phyloP scores from a whole-genome alignment of 306 rosid species.

The Prinsepia uniflora region DNA sequence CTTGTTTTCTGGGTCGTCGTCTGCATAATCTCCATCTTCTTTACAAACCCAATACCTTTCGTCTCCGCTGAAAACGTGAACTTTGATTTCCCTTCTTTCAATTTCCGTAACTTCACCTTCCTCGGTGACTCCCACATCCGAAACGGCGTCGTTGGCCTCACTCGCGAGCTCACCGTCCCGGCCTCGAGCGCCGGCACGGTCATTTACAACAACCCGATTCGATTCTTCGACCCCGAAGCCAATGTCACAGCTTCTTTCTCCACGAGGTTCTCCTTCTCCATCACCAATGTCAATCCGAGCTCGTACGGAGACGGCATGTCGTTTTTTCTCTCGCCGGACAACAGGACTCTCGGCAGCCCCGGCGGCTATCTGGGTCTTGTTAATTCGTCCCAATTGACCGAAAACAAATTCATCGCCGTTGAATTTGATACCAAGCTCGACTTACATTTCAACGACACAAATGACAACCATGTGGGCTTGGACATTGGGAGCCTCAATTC shows the following conservation, averaged over 20 bases:
- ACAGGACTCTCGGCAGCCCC: slow-evolving; percentile 39
- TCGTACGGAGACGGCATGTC: slow-evolving; percentile 60
- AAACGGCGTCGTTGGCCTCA: slow-evolving; percentile 64
- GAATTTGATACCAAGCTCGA: slow-evolving; percentile 61
- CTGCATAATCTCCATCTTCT: neutral
- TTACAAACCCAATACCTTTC: neutral
- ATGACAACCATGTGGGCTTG: slow-evolving; percentile 60
- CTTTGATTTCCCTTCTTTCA: slow-evolving; percentile 56
- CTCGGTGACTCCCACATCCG: slow-evolving; percentile 79
- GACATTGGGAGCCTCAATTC: slow-evolving; percentile 47
- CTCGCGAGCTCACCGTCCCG: slow-evolving; percentile 59
- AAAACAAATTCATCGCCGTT: slow-evolving; percentile 44
- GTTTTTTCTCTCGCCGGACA: slow-evolving; percentile 55
- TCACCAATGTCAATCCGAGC: slow-evolving; percentile 43
- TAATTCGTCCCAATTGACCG: slow-evolving; percentile 37
- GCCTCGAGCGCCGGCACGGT: slow-evolving; percentile 60
- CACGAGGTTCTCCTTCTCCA: slow-evolving; percentile 55
- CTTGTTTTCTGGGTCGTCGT: slow-evolving; percentile 28
- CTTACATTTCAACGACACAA: slow-evolving; percentile 40
- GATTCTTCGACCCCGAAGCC: slow-evolving; percentile 37
- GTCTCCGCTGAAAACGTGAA: slow-evolving; percentile 24
- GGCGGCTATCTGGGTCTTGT: slow-evolving; percentile 43
- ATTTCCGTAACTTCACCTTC: slow-evolving; percentile 72
- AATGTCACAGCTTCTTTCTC: slow-evolving; percentile 67
- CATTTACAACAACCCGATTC: slow-evolving; percentile 50